Percentiles rank a stretch among this genome's conserved stretches.
Evolutionary conservation across 225 moss, liverwort and hornwort species (phyloP).

Genomic region (Physcomitrellopsis africana): DNA sequence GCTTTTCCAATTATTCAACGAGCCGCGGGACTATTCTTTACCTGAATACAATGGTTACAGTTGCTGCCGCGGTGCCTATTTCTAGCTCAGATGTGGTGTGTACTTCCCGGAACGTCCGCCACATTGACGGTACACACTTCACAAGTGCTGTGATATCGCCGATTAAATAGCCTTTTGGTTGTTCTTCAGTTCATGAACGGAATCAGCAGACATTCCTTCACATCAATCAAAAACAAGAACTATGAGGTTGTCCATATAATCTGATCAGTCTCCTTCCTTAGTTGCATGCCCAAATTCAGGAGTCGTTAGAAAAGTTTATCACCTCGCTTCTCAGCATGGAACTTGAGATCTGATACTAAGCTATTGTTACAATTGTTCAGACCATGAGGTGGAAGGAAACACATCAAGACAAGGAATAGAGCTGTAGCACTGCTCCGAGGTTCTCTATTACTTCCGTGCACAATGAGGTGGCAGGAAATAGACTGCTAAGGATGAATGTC

Average conservation of each 20-base stretch:
- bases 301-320: not conserved
- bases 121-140: constrained; percentile 22
- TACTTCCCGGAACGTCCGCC: not conserved
- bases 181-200: not conserved
- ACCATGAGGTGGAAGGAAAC: constrained; percentile 1
- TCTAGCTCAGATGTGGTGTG: constrained; percentile 13
- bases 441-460: constrained; percentile 8
- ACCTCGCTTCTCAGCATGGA: constrained; percentile 2
- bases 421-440: constrained; percentile 15
- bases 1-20: constrained; percentile 48
- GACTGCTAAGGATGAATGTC: no score
- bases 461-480: constrained; percentile 10
- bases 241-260: not conserved
- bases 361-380: constrained; percentile 21
- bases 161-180: not conserved
- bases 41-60: constrained; percentile 25
- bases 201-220: not conserved
- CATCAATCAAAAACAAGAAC: not conserved
- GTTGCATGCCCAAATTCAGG: not conserved
- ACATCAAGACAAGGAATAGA: constrained; percentile 16
- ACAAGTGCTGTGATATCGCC: not conserved
- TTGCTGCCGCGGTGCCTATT: constrained; percentile 6
- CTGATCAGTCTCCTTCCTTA: not conserved
- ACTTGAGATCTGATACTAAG: constrained; percentile 12
- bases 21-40: constrained; percentile 41